Conservation (phyloP, 371 early-diverging fungal genomes). For the Lichtheimia corymbifera region DNA sequence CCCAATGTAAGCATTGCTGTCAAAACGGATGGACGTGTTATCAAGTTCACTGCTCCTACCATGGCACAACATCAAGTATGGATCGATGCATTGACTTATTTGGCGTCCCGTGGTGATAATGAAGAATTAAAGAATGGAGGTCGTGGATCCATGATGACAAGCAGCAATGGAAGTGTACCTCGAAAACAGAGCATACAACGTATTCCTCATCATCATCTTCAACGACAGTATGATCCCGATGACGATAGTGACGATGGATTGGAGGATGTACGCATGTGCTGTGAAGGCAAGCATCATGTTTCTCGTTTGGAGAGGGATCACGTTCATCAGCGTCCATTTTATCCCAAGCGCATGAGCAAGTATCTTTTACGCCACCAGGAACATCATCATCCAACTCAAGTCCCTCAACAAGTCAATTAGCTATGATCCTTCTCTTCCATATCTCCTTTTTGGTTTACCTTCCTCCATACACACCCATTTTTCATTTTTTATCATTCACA, state of each 20-base stretch:
- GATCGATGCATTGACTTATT: slow-evolving; percentile 49
- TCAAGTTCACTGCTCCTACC: slow-evolving; percentile 71
- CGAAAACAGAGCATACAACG: slow-evolving; percentile 10
- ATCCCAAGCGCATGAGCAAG: slow-evolving; percentile 20
- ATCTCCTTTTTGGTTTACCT: no score
- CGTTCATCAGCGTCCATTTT: slow-evolving; percentile 22
- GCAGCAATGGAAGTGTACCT: neutral
- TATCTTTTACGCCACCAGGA: neutral
- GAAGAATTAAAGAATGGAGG: slow-evolving; percentile 3
- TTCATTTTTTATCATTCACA: no score
- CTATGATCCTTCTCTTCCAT: no score
- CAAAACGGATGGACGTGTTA: slow-evolving; percentile 63
- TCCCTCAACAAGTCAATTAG: no score
- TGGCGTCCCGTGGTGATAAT: slow-evolving; percentile 23
- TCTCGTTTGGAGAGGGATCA: slow-evolving; percentile 30
- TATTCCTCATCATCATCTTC: neutral
- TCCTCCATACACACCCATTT: no score
- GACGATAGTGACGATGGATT: slow-evolving; percentile 44
- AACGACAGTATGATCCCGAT: slow-evolving; percentile 6
- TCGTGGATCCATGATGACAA: neutral
- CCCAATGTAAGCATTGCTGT: slow-evolving; percentile 65
- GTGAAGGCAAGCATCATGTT: slow-evolving; percentile 57
- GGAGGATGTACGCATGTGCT: slow-evolving; percentile 57
- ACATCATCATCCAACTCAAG: no score
- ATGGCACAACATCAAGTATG: slow-evolving; percentile 73